A percentile compares a stretch with the other conserved stretches of the same genome.
Evolutionary conservation across 352 stramenopile genomes (phyloP).

Genomic region (Phytophthora uliginosa): DNA sequence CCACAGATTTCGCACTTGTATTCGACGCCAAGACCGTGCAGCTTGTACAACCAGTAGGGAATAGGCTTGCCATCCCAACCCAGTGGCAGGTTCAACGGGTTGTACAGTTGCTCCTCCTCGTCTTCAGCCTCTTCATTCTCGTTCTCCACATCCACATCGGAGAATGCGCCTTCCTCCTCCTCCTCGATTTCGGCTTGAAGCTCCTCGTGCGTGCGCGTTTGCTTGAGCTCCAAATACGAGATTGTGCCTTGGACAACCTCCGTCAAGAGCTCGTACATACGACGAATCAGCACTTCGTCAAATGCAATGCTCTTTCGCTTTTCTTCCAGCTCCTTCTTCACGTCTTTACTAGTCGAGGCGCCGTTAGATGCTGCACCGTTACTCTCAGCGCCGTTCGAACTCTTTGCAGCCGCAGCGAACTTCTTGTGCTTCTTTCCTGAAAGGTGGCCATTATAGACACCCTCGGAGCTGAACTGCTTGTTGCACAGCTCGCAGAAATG

Average conservation of each 20-base stretch:
- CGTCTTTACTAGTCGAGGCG: slow-evolving; percentile 6
- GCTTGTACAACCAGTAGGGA: slow-evolving; percentile 99
- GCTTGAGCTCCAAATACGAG: slow-evolving; percentile 89
- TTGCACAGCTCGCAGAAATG: slow-evolving; percentile 76
- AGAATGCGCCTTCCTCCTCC: slow-evolving; percentile 89
- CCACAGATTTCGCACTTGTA: slow-evolving; percentile 99
- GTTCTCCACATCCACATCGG: slow-evolving; percentile 84
- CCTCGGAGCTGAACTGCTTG: slow-evolving; percentile 80
- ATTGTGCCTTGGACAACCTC: slow-evolving; percentile 89
- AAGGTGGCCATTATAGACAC: slow-evolving; percentile 79
- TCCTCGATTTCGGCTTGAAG: slow-evolving; percentile 88
- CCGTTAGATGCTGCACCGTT: slow-evolving; percentile 14
- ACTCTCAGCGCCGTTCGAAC: slow-evolving; percentile 5
- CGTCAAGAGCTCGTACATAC: slow-evolving; percentile 82
- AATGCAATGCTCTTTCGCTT: slow-evolving; percentile 71
- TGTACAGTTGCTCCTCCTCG: slow-evolving; percentile 98
- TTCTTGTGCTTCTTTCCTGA: slow-evolving; percentile 89
- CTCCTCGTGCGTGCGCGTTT: slow-evolving; percentile 90
- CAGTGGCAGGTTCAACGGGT: slow-evolving; percentile 98
- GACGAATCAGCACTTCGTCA: slow-evolving; percentile 76
- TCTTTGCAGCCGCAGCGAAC: slow-evolving; percentile 38
- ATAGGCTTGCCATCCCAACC: slow-evolving; percentile 99
- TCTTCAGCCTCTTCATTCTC: slow-evolving; percentile 72
- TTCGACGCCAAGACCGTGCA: slow-evolving; percentile 98
- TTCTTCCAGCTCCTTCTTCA: slow-evolving; percentile 23